Base-by-base conservation (phyloP, 176 grass and related monocot genomes). In the Musa acuminata region DNA sequence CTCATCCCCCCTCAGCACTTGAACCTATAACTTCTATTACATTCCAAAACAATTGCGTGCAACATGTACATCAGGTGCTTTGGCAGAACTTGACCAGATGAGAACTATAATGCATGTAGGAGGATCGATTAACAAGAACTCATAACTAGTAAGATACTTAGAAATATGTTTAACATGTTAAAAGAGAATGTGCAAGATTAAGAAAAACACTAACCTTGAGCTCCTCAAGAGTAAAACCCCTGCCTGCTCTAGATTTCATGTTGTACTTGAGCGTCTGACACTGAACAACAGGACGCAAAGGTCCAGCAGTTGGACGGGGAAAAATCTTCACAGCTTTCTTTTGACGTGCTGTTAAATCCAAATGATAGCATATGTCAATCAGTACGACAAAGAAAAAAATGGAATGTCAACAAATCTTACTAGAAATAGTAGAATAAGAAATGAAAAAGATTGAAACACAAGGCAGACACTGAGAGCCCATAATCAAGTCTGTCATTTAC, bases 241-340 rank as follows among this genome's bases (percentile, higher is more conserved):
- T 88, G 17, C 92, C 92, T 65, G 88, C 88, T 68, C 92, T 87
- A 1, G 92, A 83, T 69, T 96, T 96, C 92, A 96, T 91, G 76
- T 96, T 96, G 74, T 96, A 96, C 76, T 96, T 96, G 13, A 72
- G 86, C 0, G 92, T 85, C 67, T 85, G 92, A 55, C 92, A 96
- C n/a, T 91, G 92, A 17, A 96, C 92, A 53, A 96, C 68, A 14
- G 92, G 92, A 60, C 86, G 86, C 64, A 91, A 84, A 0, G 84
- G 82, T 5, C 92, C 92, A 19, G 88, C 53, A 52, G 92, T 96
- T 8, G 92, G 88, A 50, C 86, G 88, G 0, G 92, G 92, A 76
- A 96, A 96, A 50, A 96, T 96, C 77, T 96, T 91, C 26, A 89
- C 92, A 35, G 92, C 92, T 75, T 96, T 96, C 84, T 89, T 91